phyloP scores from a whole-genome alignment of 495 filamentous ascomycete genomes.

The Glonium stellatum region DNA sequence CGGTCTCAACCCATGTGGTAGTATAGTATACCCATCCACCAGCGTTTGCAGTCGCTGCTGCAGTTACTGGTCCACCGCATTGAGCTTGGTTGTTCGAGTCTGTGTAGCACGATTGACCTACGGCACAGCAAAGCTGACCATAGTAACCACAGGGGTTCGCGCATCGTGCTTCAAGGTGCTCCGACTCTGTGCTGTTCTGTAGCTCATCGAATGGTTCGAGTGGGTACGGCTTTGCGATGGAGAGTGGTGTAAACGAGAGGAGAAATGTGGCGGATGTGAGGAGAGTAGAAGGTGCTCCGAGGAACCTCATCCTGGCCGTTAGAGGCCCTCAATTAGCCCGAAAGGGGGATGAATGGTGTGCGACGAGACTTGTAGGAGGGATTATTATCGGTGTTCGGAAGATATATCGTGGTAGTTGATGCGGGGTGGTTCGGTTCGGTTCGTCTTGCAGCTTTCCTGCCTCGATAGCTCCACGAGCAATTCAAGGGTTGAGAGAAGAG shows the following conservation, averaged over 20 bases:
- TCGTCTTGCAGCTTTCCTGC: not conserved
- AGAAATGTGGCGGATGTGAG: constrained; percentile 28
- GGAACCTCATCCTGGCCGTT: constrained; percentile 25
- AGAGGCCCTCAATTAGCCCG: constrained; percentile 1
- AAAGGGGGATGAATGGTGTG: not conserved
- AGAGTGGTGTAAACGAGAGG: constrained; percentile 20
- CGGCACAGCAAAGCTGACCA: constrained; percentile 60
- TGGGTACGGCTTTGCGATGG: constrained; percentile 29
- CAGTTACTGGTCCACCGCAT: constrained; percentile 39
- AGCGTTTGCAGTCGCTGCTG: constrained; percentile 25
- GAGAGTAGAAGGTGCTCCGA: constrained; percentile 25
- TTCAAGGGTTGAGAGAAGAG: not conserved
- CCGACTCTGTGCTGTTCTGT: constrained; percentile 15
- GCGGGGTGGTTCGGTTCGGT: not conserved
- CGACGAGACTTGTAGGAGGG: not conserved
- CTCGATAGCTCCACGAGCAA: not conserved
- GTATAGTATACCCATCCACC: constrained; percentile 57
- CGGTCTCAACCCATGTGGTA: constrained; percentile 61
- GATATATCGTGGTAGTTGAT: not conserved
- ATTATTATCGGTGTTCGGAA: not conserved
- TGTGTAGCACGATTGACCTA: constrained; percentile 56
- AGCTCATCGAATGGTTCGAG: constrained; percentile 43
- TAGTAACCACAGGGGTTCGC: constrained; percentile 60
- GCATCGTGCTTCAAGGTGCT: constrained; percentile 39
- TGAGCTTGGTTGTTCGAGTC: constrained; percentile 49